Evolutionary conservation across 164 flowering plant species (phyloP), one percentile per base, ranked within the genome.

Genomic region (Tetrastigma voinierianum): DNA sequence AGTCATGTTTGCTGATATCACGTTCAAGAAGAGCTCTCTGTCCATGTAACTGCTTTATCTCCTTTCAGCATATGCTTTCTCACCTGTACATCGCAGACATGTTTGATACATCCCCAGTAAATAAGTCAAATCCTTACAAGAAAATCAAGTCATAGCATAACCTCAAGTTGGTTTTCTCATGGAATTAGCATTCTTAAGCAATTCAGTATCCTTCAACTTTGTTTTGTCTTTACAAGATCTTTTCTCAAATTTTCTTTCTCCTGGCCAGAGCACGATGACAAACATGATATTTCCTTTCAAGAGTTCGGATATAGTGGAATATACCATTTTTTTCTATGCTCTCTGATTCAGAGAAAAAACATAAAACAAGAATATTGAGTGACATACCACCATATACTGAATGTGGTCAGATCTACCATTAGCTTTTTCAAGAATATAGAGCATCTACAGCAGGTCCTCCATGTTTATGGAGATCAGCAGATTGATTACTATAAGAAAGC

Each of bases 131-230:
- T 25, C 12, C 56, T n/a, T 16, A 21, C 3, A 13, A 56, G 18
- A 43, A 32, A 45, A 52, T 23, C 23, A 18, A 51, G 46, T 21
- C 19, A 40, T 25, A 59, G 23, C 23, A 47, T 44, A 71, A 92
- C 98, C 98, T 91, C 97, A 47, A 95, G 86, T 77, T 95, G 65
- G 91, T 89, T 73, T 89, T 91, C 71, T 95, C 97, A 67, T 95
- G 97, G 60, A 95, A n/a, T n/a, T 74, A 45, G 75, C 75, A 78
- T 81, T 95, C 83, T 81, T 91, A 19, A 95, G 91, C 80, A 56
- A 81, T 63, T 91, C 98, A 7, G 90, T 82, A 52, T 95, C 97
- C 72, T 86, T 91, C 72, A 92, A 73, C 77, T 87, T 91, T 19
- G 65, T 1, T 74, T 90, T 57, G 96, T 82, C 74, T 92, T 92